Evolutionary conservation across 2,329 filamentous ascomycete genomes (phyloP).

Genomic region (Penicillium fuscoglaucum): DNA sequence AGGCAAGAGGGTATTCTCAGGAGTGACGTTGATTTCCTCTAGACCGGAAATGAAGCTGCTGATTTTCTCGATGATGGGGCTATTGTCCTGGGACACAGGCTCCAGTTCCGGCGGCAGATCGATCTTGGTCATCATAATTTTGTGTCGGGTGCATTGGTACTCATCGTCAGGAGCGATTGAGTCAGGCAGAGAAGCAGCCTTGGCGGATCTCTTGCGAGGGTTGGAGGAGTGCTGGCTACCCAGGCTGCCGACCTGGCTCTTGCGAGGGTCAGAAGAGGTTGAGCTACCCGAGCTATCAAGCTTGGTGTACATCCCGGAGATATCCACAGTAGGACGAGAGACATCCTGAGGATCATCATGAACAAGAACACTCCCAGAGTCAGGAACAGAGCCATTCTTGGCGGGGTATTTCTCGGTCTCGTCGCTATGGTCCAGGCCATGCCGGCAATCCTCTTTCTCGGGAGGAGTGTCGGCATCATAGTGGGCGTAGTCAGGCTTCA

Average conservation of each 20-base stretch:
- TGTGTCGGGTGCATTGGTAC: constrained; percentile 1
- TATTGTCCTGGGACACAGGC: not conserved
- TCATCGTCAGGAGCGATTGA: constrained; percentile 27
- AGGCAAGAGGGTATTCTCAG: constrained; percentile 1
- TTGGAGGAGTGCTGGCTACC: constrained; percentile 4
- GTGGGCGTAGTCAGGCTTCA: not conserved
- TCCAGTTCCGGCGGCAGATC: not conserved
- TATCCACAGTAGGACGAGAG: not conserved
- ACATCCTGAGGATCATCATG: not conserved
- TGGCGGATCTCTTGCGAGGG: constrained; percentile 31
- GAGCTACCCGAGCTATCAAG: not conserved
- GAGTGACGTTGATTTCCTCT: not conserved
- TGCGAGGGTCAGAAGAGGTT: not conserved
- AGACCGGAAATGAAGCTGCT: not conserved
- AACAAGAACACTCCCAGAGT: not conserved
- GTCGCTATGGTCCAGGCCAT: not conserved
- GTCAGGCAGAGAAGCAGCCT: constrained; percentile 31
- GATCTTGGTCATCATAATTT: not conserved
- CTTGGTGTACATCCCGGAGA: not conserved
- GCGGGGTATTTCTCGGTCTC: not conserved
- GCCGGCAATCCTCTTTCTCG: not conserved
- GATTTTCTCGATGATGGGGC: not conserved
- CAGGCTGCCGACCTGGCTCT: not conserved
- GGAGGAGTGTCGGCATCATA: not conserved
- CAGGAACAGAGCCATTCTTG: not conserved